Base-by-base conservation (phyloP, 768 basidiomycete species). In the Calvatia gigantea region DNA sequence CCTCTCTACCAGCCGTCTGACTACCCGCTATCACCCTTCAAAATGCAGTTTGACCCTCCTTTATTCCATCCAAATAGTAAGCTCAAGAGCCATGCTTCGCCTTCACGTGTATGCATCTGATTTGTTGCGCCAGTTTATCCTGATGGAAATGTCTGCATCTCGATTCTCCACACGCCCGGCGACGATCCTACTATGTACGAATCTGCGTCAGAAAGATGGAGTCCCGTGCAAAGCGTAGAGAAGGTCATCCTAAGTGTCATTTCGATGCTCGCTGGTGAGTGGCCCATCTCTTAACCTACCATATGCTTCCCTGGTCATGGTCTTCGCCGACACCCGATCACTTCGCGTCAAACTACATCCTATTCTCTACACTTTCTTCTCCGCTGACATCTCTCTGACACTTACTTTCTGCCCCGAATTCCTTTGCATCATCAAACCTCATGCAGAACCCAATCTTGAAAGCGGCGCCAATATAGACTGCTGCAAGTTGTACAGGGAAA, bases 11-110 rank as follows among this genome's bases (percentile, higher is more conserved):
- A 94, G 93, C 94, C 94, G 0, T 68, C 80, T 35, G 97, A 99
- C 67, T 99, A 99, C 72, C 97, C 97, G 29, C 75, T 99, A 64
- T 96, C 92, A 50, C 97, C 97, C 17, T 98, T 98, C 86, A 98
- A 94, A 76, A 98, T 99, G 97, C 93, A 83, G 66, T 99, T 99
- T 65, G 94, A 98, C 42, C 97, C 97, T 2, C 95, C 96, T 2
- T 70, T 99, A 53, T 91, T 98, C 72, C 97, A 99, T 72, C 97
- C 97, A 15, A 99, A 99, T 69, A 89, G 97, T 96, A 62, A 70
- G 89, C 73, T 50, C 28, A 44, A 33, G 46, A 48, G 32, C 51
- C 15, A 46, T 28, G 33, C 46, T 19, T 44, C 37, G 6, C 28
- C 54, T 17, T 17, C 38, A 54, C 8, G 37, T 28, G 29, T n/a